Conservation (phyloP, 257 asterid genomes). For the Solanum virginianum region DNA sequence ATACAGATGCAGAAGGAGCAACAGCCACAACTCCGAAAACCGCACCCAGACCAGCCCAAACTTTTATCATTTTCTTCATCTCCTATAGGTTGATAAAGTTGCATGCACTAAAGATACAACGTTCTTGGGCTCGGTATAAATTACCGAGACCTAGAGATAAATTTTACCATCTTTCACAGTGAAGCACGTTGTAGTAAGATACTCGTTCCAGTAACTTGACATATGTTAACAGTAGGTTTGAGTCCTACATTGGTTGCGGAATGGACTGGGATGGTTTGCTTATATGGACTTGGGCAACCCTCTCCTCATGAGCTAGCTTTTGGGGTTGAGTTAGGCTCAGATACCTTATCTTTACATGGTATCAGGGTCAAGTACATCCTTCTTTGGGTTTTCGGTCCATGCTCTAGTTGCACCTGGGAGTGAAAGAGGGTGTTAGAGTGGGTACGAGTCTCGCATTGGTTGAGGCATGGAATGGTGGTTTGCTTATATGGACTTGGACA, state of each 20-base stretch:
- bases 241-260: neutral
- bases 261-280: neutral
- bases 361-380: neutral
- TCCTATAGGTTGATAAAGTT: neutral
- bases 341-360: neutral
- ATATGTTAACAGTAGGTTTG: neutral
- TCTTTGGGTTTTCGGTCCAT: neutral
- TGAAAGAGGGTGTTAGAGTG: neutral
- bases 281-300: neutral
- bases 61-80: neutral
- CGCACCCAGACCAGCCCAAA: neutral
- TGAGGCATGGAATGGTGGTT: neutral
- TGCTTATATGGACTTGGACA: neutral
- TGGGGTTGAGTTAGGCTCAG: neutral
- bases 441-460: neutral
- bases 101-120: neutral
- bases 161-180: neutral
- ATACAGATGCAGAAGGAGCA: neutral
- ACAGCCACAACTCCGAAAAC: neutral
- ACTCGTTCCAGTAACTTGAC: neutral
- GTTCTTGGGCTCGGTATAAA: neutral
- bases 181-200: neutral
- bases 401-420: neutral
- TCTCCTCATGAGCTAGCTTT: neutral
- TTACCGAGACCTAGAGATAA: neutral